phyloP scores from a whole-genome alignment of 192 early-diverging fungal genomes.

The Podila epigama region DNA sequence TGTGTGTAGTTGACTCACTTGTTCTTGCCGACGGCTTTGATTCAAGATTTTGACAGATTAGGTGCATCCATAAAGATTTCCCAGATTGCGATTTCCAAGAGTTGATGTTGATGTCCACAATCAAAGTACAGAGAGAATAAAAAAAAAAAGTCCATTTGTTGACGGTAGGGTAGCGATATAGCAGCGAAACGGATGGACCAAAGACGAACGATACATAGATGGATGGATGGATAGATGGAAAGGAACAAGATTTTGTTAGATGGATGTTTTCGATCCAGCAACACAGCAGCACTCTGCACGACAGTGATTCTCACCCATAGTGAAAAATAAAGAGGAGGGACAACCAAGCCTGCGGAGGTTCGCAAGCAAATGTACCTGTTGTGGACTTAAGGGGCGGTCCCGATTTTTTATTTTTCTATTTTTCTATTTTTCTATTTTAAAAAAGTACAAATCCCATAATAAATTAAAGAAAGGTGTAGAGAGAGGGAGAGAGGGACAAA shows the following conservation, averaged over 20 bases:
- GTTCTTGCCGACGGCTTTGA: slow-evolving; percentile 51
- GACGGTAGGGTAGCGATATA: neutral
- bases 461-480: too few relatives aligned
- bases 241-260: neutral
- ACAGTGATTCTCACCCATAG: slow-evolving; percentile 1
- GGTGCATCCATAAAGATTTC: slow-evolving; percentile 6
- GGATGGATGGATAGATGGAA: neutral
- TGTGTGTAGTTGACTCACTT: slow-evolving; percentile 16
- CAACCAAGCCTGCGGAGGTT: too few relatives aligned
- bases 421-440: too few relatives aligned
- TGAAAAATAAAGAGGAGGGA: slow-evolving; percentile 2
- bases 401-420: too few relatives aligned
- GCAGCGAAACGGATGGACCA: neutral
- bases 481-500: too few relatives aligned
- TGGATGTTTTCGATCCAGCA: neutral
- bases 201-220: neutral
- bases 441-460: too few relatives aligned
- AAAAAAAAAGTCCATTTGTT: too few relatives aligned
- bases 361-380: too few relatives aligned
- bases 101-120: too few relatives aligned
- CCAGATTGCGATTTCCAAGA: neutral
- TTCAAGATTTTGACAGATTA: neutral
- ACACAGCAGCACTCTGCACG: neutral
- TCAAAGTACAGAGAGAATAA: neutral
- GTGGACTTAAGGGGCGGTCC: too few relatives aligned